Base-by-base conservation (phyloP, 2,329 filamentous ascomycete species). In the Ascochyta clinopodiicola region DNA sequence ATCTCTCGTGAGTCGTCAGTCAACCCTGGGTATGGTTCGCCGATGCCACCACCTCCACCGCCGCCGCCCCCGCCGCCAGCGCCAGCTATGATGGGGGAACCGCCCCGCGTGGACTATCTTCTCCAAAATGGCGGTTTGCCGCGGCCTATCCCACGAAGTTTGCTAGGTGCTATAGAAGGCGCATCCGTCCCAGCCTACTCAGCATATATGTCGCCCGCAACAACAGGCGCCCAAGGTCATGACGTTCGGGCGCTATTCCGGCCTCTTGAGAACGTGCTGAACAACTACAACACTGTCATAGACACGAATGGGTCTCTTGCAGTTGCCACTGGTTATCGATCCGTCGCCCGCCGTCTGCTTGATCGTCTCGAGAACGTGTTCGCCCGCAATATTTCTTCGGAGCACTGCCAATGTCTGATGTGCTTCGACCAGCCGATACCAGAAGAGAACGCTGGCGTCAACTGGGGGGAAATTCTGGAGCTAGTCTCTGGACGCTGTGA, bases 391-490 rank as follows among this genome's bases (percentile, higher is more conserved):
- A 88, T 99, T 32, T 93, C 93, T 0, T 87, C 87, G 0, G 88
- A 96, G 68, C 87, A 88, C n/a, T 98, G 94, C 73, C 80, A 82
- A 38, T 98, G 94, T 74, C 81, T 95, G 51, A 91, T 97, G 81
- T 98, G 94, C 70, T 85, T 88, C 42, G 80, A 77, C 12, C 73
- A 71, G 7, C 75, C 77, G 1, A 49, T 68, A 3, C 59, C 61
- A 7, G 59, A 67, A 24, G 84, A 88, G 15, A 68, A 77, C 44
- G 77, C 83, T 59, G 93, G 92, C 2, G 82, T 97, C 27, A 95
- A 91, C 59, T 99, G 94, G 94, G 94, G 95, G 9, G 94, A 98
- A 72, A 92, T 98, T 12, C 78, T 99, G 22, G 95, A 99, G 75
- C 88, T 93, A 71, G 92, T 96, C 12, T 95, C 92, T 61, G 94